Base-by-base conservation (phyloP, 1,284 basidiomycete species). In the Sanghuangporus baumii region DNA sequence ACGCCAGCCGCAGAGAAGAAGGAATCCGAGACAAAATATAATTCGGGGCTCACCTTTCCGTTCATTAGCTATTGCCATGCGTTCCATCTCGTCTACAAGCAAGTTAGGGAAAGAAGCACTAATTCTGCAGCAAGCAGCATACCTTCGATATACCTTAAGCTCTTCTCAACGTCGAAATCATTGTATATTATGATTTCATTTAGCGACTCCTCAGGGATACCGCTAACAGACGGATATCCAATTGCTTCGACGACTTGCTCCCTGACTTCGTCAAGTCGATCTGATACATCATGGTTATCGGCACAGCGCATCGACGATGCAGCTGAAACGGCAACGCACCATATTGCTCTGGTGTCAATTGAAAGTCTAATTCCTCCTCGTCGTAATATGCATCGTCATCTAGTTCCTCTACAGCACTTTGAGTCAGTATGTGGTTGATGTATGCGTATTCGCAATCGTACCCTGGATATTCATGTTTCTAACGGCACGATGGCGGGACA, bases 401-500 rank as follows among this genome's bases (percentile, higher is more conserved):
- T 56, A 93, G 76, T 73, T 91, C 91, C 73, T 87, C 91, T 93
- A 70, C 16, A 55, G 36, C 40, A 43, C n/a, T 40, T n/a, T 38
- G 37, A 48, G 64, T 71, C 55, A 57, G 71, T 69, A 69, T 63
- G 31, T 68, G 63, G 57, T 68, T 65, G 9, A 46, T 48, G 37
- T 23, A 37, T 26, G 37, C 8, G 3, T 46, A n/a, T 52, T 63
- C 58, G 50, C 26, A 18, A 2, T 43, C 74, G 40, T 67, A 91
- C 96, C 94, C 67, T 91, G 81, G 38, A 98, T 78, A 72, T 98
- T 87, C 54, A 99, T 79, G 74, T 97, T 96, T 67, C 93, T 84
- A 67, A 98, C 84, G 74, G 89, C 86, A 72, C 96, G 87, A 76
- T 99, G 96, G 73, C 94, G 80, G 9, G 94, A 95, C 92, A 93